Base-by-base conservation (phyloP, 2,329 filamentous ascomycete species). In the Colletotrichum sp. region DNA sequence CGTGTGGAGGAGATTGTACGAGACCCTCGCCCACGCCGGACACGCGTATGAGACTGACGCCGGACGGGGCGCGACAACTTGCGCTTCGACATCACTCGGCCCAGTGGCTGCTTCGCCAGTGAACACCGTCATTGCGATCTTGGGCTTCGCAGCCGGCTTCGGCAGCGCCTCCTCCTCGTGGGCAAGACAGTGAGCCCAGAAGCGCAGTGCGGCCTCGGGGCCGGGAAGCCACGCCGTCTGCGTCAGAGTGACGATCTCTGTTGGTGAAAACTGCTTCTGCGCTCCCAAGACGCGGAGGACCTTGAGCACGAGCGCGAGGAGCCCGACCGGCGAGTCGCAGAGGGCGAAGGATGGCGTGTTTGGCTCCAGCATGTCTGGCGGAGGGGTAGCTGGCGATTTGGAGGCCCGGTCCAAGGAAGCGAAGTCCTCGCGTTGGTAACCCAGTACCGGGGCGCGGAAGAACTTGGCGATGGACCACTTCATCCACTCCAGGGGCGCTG, bases 141-240 rank as follows among this genome's bases (percentile, higher is more conserved):
- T 86, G 2, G 87, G 85, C 77, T 83, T 88, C 3, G 72, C 66
- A 8, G 72, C 34, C 34, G 76, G 77, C 36, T 78, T 81, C 74
- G 81, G 77, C 32, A 80, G 78, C 6, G 71, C 69, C 2, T 80
- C 80, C 59, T 86, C 84, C 9, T 79, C 77, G 49, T 86, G 82
- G n/a, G 82, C 82, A 18, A 83, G 82, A 52, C 87, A 88, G 44
- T 87, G 82, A 8, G 89, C 86, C 89, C 88, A 91, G 72, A 89
- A 93, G 30, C 92, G 85, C 78, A 93, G 82, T 5, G 88, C 89
- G 3, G 88, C 88, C 79, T 94, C 92, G 0, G 92, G 92, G 0
- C 92, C 93, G 0, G 93, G 92, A 1, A 94, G 83, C 93, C 93
- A 94, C 26, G 92, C 89, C 32, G 94, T 83, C 81, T 91, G 89